A percentile compares a stretch with the other conserved stretches of the same genome.
Conservation (phyloP, 345 rosid genomes). For the Rhodomyrtus tomentosa region DNA sequence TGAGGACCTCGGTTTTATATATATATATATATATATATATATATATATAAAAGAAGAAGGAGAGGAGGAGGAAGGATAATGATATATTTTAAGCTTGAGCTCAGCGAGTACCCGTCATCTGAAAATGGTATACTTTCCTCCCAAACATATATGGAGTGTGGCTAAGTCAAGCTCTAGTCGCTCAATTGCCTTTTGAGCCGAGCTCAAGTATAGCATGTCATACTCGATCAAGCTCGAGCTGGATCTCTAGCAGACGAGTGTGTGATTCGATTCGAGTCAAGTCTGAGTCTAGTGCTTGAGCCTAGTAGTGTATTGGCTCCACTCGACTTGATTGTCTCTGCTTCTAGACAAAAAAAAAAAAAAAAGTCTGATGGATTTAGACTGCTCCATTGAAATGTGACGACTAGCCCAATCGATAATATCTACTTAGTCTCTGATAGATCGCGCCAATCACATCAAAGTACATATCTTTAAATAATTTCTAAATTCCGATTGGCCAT, state of each 20-base stretch:
- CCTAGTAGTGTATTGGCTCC: not conserved
- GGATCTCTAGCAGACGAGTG: not conserved
- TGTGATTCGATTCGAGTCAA: not conserved
- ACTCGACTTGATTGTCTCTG: not conserved
- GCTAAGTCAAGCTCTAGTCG: not conserved
- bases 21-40: no score
- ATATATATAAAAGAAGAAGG: not conserved
- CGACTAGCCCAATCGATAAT: not conserved
- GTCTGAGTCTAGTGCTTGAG: not conserved
- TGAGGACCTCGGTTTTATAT: no score
- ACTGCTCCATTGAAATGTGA: not conserved
- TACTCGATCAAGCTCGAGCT: not conserved
- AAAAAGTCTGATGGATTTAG: not conserved
- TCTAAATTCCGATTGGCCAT: not conserved
- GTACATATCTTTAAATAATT: not conserved
- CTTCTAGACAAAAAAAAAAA: not conserved
- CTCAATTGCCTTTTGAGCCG: not conserved
- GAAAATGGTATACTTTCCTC: not conserved
- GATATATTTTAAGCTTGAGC: not conserved
- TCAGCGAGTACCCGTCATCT: not conserved
- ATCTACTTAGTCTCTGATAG: not conserved
- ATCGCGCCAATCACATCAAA: not conserved
- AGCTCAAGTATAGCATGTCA: not conserved
- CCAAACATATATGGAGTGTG: no score
- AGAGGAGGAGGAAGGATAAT: no score